These are phyloP conservation scores for Suhomyces vadensis DNA, from an alignment of 805 yeast species.

Conservation along the genomic window DNA sequence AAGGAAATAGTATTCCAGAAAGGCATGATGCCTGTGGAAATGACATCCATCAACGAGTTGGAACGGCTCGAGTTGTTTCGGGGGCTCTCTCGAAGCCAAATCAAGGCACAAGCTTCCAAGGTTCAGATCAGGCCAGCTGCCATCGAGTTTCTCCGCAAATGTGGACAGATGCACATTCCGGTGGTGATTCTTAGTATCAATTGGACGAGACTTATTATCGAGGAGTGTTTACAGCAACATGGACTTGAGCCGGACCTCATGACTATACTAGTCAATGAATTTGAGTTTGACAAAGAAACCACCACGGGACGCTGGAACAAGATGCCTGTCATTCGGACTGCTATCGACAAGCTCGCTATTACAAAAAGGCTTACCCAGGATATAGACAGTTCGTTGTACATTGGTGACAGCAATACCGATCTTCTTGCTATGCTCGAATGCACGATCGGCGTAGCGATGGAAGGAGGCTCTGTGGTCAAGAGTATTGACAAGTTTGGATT, in stretches of 20 bases:
- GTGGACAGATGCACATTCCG: slow-evolving; percentile 29
- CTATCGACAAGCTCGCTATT: slow-evolving; percentile 47
- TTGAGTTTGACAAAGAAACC: slow-evolving; percentile 33
- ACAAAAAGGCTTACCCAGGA: slow-evolving; percentile 14
- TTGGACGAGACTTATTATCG: slow-evolving; percentile 57
- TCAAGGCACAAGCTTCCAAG: slow-evolving; percentile 35
- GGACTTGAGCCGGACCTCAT: slow-evolving; percentile 24
- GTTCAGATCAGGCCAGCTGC: slow-evolving; percentile 45
- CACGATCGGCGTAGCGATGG: slow-evolving; percentile 48
- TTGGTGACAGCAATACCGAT: slow-evolving; percentile 69
- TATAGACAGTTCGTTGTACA: slow-evolving; percentile 36
- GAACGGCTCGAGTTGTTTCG: slow-evolving; percentile 40
- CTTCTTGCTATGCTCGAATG: slow-evolving; percentile 49
- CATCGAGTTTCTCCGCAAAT: slow-evolving; percentile 27
- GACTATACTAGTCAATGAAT: slow-evolving; percentile 50
- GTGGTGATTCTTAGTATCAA: slow-evolving; percentile 56
- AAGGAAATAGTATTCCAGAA: slow-evolving; percentile 49
- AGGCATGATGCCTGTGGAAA: slow-evolving; percentile 48
- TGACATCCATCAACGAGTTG: slow-evolving; percentile 47
- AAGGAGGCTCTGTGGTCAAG: slow-evolving; percentile 1
- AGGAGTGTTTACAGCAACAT: slow-evolving; percentile 24
- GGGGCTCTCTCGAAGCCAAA: slow-evolving; percentile 34
- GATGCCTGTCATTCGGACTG: slow-evolving; percentile 44
- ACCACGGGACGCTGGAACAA: slow-evolving; percentile 34
- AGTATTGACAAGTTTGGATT: neutral